These are phyloP conservation scores for Xylaria arbuscula DNA, from an alignment of 2,329 filamentous ascomycete species.

Conservation along the genomic window DNA sequence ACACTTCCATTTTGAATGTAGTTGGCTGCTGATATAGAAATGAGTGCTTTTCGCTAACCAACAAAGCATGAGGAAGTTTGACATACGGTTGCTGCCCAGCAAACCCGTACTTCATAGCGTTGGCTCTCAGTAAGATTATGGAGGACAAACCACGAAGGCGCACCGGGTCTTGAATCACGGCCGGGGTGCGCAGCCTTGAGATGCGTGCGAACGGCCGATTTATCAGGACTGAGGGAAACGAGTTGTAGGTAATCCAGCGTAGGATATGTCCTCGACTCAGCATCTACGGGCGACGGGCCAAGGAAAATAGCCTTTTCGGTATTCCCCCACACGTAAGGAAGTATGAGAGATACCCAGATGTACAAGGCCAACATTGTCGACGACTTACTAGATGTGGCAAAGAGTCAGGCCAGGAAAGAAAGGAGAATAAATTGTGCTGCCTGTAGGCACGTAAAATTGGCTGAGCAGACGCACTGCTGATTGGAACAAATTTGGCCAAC, in stretches of 20 bases:
- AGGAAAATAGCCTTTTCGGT: constrained; percentile 92
- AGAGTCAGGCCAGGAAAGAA: constrained; percentile 17
- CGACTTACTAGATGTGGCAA: constrained; percentile 14
- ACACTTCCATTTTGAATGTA: constrained; percentile 75
- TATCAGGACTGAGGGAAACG: constrained; percentile 69
- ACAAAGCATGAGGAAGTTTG: constrained; percentile 32
- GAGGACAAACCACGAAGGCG: constrained; percentile 82
- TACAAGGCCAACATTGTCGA: constrained; percentile 42
- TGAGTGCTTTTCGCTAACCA: constrained; percentile 30
- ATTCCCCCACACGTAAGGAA: constrained; percentile 68
- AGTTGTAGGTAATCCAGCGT: constrained; percentile 71
- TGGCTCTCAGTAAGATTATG: constrained; percentile 74
- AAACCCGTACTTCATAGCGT: constrained; percentile 90
- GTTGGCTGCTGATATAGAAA: constrained; percentile 79
- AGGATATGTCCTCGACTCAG: constrained; percentile 64
- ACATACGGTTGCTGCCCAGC: constrained; percentile 92
- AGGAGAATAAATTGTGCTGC: constrained; percentile 22
- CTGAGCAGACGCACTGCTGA: constrained; percentile 14
- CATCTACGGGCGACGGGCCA: constrained; percentile 68
- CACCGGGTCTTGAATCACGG: constrained; percentile 62
- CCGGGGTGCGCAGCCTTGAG: constrained; percentile 76
- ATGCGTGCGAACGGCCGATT: constrained; percentile 68
- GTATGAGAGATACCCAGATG: constrained; percentile 32
- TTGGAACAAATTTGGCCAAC: constrained; percentile 33
- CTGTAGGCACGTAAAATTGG: constrained; percentile 4